Evolutionary conservation across 805 yeast genomes (phyloP).

Genomic region (Jamesozyma piceae): DNA sequence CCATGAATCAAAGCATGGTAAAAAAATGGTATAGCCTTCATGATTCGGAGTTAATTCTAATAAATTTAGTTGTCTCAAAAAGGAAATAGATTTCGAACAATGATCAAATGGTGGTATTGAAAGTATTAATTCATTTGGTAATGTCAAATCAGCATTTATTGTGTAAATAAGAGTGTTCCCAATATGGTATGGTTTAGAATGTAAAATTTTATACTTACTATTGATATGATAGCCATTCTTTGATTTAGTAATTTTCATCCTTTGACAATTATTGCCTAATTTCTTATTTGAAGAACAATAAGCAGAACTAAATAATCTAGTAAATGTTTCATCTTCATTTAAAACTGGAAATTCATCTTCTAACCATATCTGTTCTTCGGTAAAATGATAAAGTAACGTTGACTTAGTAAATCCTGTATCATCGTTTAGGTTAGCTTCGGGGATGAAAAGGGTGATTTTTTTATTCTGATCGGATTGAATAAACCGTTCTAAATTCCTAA

Average conservation of each 20-base stretch:
- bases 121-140: conserved; percentile 57
- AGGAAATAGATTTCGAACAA: conserved; percentile 57
- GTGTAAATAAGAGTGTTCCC: conserved; percentile 63
- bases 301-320: conserved; percentile 39
- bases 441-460: conserved; percentile 48
- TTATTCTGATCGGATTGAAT: conserved; percentile 37
- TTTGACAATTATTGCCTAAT: conserved; percentile 59
- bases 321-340: neutral
- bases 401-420: conserved; percentile 31
- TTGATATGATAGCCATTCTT: conserved; percentile 37
- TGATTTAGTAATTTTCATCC: conserved; percentile 37
- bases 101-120: conserved; percentile 55
- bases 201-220: conserved; percentile 41
- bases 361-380: conserved; percentile 14
- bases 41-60: conserved; percentile 44
- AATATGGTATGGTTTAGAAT: conserved; percentile 37
- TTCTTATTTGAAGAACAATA: conserved; percentile 43
- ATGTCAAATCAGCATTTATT: conserved; percentile 46
- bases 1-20: conserved; percentile 79
- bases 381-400: conserved; percentile 55
- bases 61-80: conserved; percentile 44
- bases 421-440: conserved; percentile 29
- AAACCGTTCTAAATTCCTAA: conserved; percentile 46
- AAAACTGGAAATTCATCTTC: conserved; percentile 12
- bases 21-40: conserved; percentile 61